Evolutionary conservation across 2,329 filamentous ascomycete genomes (phyloP), one percentile per base, ranked within the genome.

Genomic region (Penicillium griseofulvum): DNA sequence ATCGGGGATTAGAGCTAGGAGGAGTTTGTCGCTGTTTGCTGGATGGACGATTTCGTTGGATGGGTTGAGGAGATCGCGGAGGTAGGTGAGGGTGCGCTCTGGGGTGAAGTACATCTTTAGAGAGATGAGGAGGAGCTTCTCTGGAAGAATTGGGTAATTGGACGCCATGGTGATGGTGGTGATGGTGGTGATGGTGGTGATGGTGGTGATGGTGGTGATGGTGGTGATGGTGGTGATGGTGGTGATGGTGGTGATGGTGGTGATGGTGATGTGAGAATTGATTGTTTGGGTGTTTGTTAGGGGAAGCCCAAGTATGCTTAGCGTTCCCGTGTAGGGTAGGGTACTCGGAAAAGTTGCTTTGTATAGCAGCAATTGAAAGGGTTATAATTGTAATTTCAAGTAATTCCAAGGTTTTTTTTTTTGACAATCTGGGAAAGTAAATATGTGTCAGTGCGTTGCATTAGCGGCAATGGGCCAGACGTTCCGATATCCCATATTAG

Each of bases 1-100:
- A 74, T 93, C 89, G 1, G 90, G 89, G 61, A 92, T 86, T 63
- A 93, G 76, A 72, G 91, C 91, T 63, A 93, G 79, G 71, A 90
- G 86, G 57, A 89, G 73, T 48, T 82, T 76, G 29, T 80, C 73
- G 14, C 76, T 69, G 49, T 77, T 69, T 29, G 74, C 69, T 19
- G 76, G 66, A 4, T 76, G 68, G 33, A 76, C 68, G 24, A 78
- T 72, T 19, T 78, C 69, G 37, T 78, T 68, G 71, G 82, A 68
- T 9, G 77, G 77, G 29, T 75, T 61, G 14, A 83, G 72, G 16
- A 88, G 71, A 7, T 74, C 73, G 48, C 71, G 62, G 68, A 83
- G 75, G 68, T 87, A 87, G 52, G 78, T 67, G 43, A 80, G 74
- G 1, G 88, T 91, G 57, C 80, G 68, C 22, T 64, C 58, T 5